Percentiles rank a stretch among this genome's conserved stretches.
phyloP scores from a whole-genome alignment of 176 grass and related monocot species.

The Eleusine indica region DNA sequence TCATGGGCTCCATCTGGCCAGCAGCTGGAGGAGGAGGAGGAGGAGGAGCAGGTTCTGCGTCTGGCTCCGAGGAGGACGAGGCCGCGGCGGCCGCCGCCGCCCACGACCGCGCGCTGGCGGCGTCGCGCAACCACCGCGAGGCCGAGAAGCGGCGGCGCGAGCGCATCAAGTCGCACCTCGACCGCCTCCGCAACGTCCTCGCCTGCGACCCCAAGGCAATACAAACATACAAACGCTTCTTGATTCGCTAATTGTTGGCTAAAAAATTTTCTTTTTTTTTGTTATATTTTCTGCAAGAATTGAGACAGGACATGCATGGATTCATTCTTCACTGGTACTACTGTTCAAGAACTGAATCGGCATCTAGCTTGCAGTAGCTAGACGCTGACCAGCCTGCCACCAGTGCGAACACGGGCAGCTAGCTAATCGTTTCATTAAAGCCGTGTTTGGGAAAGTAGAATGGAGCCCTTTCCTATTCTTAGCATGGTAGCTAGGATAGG shows the following conservation, averaged over 20 bases:
- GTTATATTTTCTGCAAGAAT: constrained; percentile 6
- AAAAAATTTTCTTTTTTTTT: background rate
- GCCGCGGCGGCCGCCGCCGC: background rate
- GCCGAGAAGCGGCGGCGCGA: constrained; percentile 92
- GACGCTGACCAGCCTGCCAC: background rate
- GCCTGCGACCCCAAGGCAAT: constrained; percentile 95
- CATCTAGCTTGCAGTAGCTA: constrained; percentile 31
- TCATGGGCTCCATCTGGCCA: constrained; percentile 53
- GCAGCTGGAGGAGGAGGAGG: no score
- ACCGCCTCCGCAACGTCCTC: constrained; percentile 83
- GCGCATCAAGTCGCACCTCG: constrained; percentile 98
- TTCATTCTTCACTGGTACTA: background rate
- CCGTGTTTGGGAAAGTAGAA: constrained; percentile 39
- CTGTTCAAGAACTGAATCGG: background rate
- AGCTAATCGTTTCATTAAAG: constrained; percentile 48
- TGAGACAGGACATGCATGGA: background rate
- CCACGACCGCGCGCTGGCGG: constrained; percentile 68
- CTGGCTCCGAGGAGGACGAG: constrained; percentile 44
- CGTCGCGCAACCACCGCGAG: constrained; percentile 91
- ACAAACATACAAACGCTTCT: background rate
- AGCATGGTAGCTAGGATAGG: constrained; percentile 36
- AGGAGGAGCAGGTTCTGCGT: background rate
- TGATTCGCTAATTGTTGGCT: background rate
- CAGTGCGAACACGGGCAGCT: background rate
- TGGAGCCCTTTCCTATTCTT: constrained; percentile 36